phyloP scores from a whole-genome alignment of 768 basidiomycete genomes.

The Crucibulum laeve region DNA sequence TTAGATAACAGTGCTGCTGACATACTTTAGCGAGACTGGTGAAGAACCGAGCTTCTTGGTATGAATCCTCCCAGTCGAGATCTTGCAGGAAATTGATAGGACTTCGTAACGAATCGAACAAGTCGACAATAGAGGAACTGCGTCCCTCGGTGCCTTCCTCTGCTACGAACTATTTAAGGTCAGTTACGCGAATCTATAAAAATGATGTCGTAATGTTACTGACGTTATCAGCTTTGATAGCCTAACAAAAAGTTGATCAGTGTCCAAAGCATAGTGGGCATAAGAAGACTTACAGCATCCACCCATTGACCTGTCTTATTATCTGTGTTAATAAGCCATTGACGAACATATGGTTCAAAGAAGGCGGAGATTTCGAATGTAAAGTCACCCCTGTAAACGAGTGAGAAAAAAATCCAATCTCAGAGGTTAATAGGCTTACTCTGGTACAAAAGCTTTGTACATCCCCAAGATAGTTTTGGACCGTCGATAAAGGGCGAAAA shows the following conservation, averaged over 20 bases:
- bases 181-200: neutral
- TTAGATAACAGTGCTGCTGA: neutral
- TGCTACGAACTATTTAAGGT: slow-evolving; percentile 60
- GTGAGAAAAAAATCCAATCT: neutral
- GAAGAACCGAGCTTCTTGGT: slow-evolving; percentile 86
- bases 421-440: slow-evolving; percentile 44
- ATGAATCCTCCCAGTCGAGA: slow-evolving; percentile 88
- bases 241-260: slow-evolving; percentile 30
- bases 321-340: slow-evolving; percentile 88
- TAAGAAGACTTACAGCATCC: slow-evolving; percentile 58
- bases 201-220: neutral
- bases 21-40: slow-evolving; percentile 82
- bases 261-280: neutral
- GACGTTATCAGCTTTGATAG: slow-evolving; percentile 62
- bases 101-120: slow-evolving; percentile 91
- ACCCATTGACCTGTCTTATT: slow-evolving; percentile 94
- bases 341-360: slow-evolving; percentile 84
- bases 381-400: slow-evolving; percentile 40
- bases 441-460: slow-evolving; percentile 74
- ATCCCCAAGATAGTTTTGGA: slow-evolving; percentile 73
- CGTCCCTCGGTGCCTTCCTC: slow-evolving; percentile 70
- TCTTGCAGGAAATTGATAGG: slow-evolving; percentile 87
- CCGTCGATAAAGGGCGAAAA: slow-evolving; percentile 82
- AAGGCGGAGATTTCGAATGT: slow-evolving; percentile 69
- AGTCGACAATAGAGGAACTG: slow-evolving; percentile 95